Percentiles rank a stretch among this genome's conserved stretches.
Evolutionary conservation across 352 stramenopile species (phyloP).

Genomic region (Blastocystis sp.): DNA sequence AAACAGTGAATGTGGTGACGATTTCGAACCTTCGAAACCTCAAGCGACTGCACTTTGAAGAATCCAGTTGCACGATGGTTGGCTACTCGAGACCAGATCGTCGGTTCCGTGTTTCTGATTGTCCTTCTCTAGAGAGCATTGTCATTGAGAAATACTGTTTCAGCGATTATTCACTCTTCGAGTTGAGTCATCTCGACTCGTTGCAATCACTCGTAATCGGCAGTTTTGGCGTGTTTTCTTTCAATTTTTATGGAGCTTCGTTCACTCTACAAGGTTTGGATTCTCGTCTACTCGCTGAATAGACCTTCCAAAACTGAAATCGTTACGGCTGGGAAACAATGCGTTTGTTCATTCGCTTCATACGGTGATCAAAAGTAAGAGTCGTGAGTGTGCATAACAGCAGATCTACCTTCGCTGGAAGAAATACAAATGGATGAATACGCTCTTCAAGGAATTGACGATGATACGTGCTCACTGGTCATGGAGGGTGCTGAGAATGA

Average conservation of each 20-base stretch:
- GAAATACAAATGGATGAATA: background rate
- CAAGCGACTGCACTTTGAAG: background rate
- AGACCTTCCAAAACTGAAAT: background rate
- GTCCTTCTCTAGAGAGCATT: background rate
- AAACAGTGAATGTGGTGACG: background rate
- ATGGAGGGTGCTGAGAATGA: background rate
- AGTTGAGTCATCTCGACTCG: background rate
- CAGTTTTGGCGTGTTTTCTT: background rate
- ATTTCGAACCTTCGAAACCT: background rate
- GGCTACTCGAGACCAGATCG: background rate
- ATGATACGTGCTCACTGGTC: background rate
- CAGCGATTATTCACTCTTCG: background rate
- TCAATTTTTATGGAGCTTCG: background rate
- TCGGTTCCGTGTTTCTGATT: background rate
- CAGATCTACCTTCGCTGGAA: background rate
- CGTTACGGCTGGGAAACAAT: background rate
- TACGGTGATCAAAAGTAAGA: background rate
- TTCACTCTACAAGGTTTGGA: background rate
- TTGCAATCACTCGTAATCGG: background rate
- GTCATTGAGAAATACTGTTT: background rate
- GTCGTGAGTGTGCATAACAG: background rate
- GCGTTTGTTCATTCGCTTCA: background rate
- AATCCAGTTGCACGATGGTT: background rate
- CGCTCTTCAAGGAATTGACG: background rate
- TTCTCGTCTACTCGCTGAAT: background rate